Evolutionary conservation across 1,284 basidiomycete genomes (phyloP), one percentile per base, ranked within the genome.

Genomic region (Exobasidium rhododendri): DNA sequence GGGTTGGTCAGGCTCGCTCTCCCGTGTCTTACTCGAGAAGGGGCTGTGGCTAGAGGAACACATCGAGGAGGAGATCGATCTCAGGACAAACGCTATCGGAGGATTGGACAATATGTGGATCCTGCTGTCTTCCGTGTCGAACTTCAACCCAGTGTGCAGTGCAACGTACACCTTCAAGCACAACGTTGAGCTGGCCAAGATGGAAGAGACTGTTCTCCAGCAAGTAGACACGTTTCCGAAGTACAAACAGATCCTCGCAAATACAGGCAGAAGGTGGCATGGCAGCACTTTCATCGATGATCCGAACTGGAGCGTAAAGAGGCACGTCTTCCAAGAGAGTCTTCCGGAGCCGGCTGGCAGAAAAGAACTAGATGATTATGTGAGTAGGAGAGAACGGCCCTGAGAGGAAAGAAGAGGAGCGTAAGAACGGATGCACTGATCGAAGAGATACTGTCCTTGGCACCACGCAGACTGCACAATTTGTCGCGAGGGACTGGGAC

Each of bases 81-180:
- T 58, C 17, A 10, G 57, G 10, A 10, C 20, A 29, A 29, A 51
- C 31, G 57, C 57, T 17, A 58, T 58, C 28, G 57, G 57, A 4
- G 57, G 57, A 13, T 44, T 73, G 45, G 69, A 73, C 63, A 67
- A 69, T 66, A 70, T 74, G 68, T 71, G 69, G 70, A 61, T 74
- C 13, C 61, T 71, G 56, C 61, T 76, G 3, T 60, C 63, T 45
- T 46, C 52, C 14, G 66, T 68, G 35, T 67, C 59, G 47, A 46
- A 56, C 17, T 78, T 78, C 64, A 74, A 76, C 49, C 75, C 77
- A 1, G 71, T 73, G 24, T 78, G 75, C 63, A 63, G 69, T 22
- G 73, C 70, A 4, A 72, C 68, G 2, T 77, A 73, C 52, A 69
- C 62, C 6, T 73, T 78, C 51, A 40, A 35, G 24, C 14, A 31